Evolutionary conservation across 148 eudicot genomes (phyloP).

Genomic region (Pouteria glomerata): DNA sequence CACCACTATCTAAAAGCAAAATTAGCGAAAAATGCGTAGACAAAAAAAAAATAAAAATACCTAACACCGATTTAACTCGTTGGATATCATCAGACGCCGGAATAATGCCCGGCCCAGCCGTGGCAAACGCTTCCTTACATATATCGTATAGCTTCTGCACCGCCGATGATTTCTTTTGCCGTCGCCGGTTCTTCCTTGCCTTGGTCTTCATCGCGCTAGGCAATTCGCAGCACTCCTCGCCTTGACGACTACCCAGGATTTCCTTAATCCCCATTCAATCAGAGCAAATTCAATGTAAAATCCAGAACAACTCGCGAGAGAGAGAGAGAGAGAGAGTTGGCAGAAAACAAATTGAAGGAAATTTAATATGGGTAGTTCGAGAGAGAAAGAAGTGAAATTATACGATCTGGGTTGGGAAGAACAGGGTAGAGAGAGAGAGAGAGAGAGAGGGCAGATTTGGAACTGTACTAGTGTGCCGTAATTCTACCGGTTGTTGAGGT

Average conservation of each 20-base stretch:
- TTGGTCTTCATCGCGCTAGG: constrained; percentile 17
- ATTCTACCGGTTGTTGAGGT: neutral
- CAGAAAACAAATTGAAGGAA: no score
- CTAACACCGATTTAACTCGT: constrained; percentile 54
- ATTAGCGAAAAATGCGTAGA: no score
- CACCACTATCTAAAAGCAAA: no score
- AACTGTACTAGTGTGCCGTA: neutral
- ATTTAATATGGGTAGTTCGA: neutral
- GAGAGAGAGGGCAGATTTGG: neutral
- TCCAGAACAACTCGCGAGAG: neutral
- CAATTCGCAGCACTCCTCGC: constrained; percentile 21
- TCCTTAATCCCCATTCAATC: constrained; percentile 47
- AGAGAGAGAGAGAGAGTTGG: no score
- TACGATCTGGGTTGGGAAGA: no score
- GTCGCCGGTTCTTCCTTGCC: constrained; percentile 33
- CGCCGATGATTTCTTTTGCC: constrained; percentile 13
- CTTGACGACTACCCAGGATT: constrained; percentile 23
- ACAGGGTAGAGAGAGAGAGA: neutral
- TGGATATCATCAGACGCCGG: constrained; percentile 45
- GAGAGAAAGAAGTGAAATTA: neutral
- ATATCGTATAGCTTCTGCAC: constrained; percentile 56
- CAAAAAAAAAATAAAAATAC: constrained; percentile 24
- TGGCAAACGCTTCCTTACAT: constrained; percentile 60
- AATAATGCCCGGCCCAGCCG: constrained; percentile 54
- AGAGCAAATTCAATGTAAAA: no score